phyloP scores from a whole-genome alignment of 2,329 filamentous ascomycete species.

The Sporothrix pallida region DNA sequence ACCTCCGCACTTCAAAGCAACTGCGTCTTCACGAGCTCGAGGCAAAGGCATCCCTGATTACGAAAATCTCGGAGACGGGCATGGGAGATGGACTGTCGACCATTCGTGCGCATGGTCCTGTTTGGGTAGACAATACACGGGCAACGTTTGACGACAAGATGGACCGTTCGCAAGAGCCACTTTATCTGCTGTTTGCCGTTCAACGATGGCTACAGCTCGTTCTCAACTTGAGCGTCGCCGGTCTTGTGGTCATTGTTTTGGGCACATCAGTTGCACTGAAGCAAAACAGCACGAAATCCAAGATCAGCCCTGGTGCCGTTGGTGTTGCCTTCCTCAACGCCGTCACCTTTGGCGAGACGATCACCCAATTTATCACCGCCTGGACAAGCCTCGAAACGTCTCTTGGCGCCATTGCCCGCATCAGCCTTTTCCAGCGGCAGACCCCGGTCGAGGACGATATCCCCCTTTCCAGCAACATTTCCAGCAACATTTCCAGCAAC shows the following conservation, averaged over 20 bases:
- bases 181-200: constrained; percentile 13
- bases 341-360: constrained; percentile 23
- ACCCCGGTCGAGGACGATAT: neutral
- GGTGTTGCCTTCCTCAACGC: constrained; percentile 24
- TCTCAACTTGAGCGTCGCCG: constrained; percentile 19
- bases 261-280: constrained; percentile 7
- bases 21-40: constrained; percentile 17
- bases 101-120: constrained; percentile 15
- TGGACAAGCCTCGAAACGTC: constrained; percentile 20
- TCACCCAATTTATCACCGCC: constrained; percentile 17
- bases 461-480: no score
- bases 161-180: constrained; percentile 16
- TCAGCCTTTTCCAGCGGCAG: constrained; percentile 16
- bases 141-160: constrained; percentile 5
- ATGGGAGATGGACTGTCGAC: constrained; percentile 6
- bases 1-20: constrained; percentile 21
- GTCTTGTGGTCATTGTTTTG: constrained; percentile 19
- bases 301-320: constrained; percentile 19
- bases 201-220: constrained; percentile 20
- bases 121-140: constrained; percentile 13
- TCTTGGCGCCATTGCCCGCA: constrained; percentile 19
- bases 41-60: constrained; percentile 9
- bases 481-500: no score
- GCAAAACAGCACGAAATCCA: neutral
- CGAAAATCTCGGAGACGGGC: constrained; percentile 11